A percentile compares a stretch with the other conserved stretches of the same genome.
Conservation (phyloP, 345 rosid genomes). For the Schrenkiella parvula region DNA sequence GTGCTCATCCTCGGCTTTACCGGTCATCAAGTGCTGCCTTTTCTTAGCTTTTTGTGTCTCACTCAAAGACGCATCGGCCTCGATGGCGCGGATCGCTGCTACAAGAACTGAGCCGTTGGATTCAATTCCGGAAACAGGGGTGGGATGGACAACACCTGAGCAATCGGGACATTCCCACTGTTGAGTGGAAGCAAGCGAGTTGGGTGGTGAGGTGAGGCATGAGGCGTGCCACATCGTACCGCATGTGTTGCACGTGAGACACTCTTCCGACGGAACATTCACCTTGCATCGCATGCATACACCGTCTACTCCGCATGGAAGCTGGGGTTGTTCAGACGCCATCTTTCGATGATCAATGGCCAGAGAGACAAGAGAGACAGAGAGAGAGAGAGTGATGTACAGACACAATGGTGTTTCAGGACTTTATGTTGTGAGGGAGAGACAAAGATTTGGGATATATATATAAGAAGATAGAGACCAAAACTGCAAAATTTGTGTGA, state of each 20-base stretch:
- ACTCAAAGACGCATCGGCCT: slow-evolving; percentile 42
- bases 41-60: slow-evolving; percentile 46
- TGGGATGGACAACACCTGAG: not conserved
- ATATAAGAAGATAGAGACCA: not conserved
- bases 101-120: slow-evolving; percentile 10
- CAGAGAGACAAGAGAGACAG: not conserved
- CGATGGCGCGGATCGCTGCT: slow-evolving; percentile 39
- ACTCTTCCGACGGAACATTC: slow-evolving; percentile 40
- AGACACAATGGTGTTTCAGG: not conserved
- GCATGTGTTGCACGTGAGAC: slow-evolving; percentile 53
- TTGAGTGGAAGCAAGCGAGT: slow-evolving; percentile 39
- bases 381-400: not conserved
- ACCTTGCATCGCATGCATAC: slow-evolving; percentile 58
- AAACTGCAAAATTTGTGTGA: too few species aligned
- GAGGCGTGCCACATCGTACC: slow-evolving; percentile 67
- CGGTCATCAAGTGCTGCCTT: slow-evolving; percentile 44
- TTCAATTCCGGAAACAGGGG: not conserved
- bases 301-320: slow-evolving; percentile 65
- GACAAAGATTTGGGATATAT: not conserved
- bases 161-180: slow-evolving; percentile 69
- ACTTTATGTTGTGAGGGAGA: not conserved
- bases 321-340: slow-evolving; percentile 40
- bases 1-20: slow-evolving; percentile 17
- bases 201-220: slow-evolving; percentile 44
- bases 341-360: not conserved